Evolutionary conservation across 345 rosid genomes (phyloP), one percentile per base, ranked within the genome.

Genomic region (Citrus mangshanensis): DNA sequence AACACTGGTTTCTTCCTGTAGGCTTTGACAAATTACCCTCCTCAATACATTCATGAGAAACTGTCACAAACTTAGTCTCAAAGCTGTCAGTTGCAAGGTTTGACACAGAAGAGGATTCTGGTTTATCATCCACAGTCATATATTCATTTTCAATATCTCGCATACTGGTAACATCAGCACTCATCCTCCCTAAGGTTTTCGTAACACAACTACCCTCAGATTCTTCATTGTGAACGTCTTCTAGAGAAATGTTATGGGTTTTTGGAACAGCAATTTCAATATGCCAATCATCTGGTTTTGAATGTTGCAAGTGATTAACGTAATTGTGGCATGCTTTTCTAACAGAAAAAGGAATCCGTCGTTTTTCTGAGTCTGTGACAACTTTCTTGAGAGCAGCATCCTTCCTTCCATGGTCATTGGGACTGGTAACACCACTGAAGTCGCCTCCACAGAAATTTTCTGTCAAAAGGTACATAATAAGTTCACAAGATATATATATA

Each of bases 131-230:
- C 81, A 88, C 80, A 34, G 86, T 81, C 24, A 84, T 82, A 77
- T 82, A 90, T 64, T 89, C 97, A 88, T 88, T 88, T 19, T 84
- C 82, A 56, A 80, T 77, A 70, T 86, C 89, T 76, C 79, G 91
- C 46, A 79, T 74, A 83, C 91, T 80, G 32, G 82, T 56, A 68
- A 81, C 68, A 63, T 85, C 89, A 25, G 88, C 72, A 76, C 81
- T 80, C 37, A 83, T 73, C 70, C 89, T 86, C 78, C 85, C 95
- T 73, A 87, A 66, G 35, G 88, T 84, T 83, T 89, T 93, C 25
- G 93, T 90, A 76, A 91, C 75, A 72, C 89, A 90, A 83, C 99
- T 91, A 65, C 90, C 90, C 76, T 92, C 96, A 30, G 97, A 91
- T 87, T 95, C 98, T 82, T 93, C 97, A 81, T 88, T 89, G 46